Percentiles rank a stretch among this genome's conserved stretches.
Evolutionary conservation across 345 rosid genomes (phyloP).

Genomic region (Aurinia saxatilis): DNA sequence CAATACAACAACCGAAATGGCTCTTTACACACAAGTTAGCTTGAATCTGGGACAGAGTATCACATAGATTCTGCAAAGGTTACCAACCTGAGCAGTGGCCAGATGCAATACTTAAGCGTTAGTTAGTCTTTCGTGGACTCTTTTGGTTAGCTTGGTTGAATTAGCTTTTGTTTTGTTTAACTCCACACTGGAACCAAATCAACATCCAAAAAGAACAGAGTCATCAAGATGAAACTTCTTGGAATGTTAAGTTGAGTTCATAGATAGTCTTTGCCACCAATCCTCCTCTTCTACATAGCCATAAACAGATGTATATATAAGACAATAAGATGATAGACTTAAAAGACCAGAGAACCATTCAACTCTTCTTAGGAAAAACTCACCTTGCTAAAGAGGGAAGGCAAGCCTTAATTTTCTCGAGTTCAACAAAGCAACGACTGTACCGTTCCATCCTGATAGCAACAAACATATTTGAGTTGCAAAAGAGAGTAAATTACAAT

Average conservation of each 20-base stretch:
- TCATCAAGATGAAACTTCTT: constrained; percentile 53
- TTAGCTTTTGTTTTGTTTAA: constrained; percentile 17
- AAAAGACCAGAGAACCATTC: neutral
- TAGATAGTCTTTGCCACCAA: constrained; percentile 71
- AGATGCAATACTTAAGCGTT: constrained; percentile 2
- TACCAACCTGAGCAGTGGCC: neutral
- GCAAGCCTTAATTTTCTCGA: constrained; percentile 72
- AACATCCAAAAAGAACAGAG: neutral
- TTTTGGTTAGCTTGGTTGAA: constrained; percentile 24
- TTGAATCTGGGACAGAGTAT: constrained; percentile 3
- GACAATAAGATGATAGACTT: neutral
- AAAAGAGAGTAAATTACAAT: neutral
- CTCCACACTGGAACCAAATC: neutral
- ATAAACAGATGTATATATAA: neutral
- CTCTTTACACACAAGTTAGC: constrained; percentile 30
- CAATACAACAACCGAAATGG: constrained; percentile 24
- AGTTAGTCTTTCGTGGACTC: constrained; percentile 20
- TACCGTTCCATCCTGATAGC: constrained; percentile 71
- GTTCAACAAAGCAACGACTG: constrained; percentile 78
- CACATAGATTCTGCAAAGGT: neutral
- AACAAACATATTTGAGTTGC: neutral
- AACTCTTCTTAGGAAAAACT: neutral
- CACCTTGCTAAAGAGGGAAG: constrained; percentile 60
- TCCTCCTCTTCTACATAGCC: constrained; percentile 64
- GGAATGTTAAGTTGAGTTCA: constrained; percentile 70